Evolutionary conservation across 306 rosid species (phyloP), one percentile per base, ranked within the genome.

Genomic region (Prinsepia uniflora): DNA sequence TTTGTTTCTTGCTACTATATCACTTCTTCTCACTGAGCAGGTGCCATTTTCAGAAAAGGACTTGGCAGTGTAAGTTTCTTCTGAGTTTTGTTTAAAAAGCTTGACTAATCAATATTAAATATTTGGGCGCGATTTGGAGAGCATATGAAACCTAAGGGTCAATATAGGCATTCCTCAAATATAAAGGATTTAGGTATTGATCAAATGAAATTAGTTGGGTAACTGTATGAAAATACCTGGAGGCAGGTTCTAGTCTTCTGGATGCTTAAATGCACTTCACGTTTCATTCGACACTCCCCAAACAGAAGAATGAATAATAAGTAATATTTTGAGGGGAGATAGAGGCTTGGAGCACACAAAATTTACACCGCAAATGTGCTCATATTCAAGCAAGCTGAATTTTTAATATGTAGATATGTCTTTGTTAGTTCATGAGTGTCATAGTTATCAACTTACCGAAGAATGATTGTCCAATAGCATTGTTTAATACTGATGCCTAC

Each of bases 1-100:
- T 76, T 81, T 94, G 83, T 82, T 80, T 83, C 82, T 94, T 68
- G 92, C 96, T 58, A 79, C 76, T 58, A 83, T 87, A 69, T 87
- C 94, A 74, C 87, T 86, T 81, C 90, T 94, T 78, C 84, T 90
- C 20, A 73, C 80, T 13, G 97, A 94, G 86, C 86, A 76, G 84
- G 90, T 94, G 86, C 98, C 98, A 78, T 86, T 94, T 52, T 79
- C 87, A 45, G 76, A 20, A 55, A 83, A 86, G 80, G 81, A 84
- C 83, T 83, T 87, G 74, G 75, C 89, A 12, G 82, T 87, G 98
- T 94, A 90, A 79, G 95, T 85, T 77, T 78, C 61, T 62, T 81
- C 60, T 73, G 52, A 57, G 50, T 78, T 62, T 77, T 53, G 10
- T 43, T 79, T 39, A 19, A 30, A 48, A 60, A 43, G 34, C 2